Evolutionary conservation across 176 grass and related monocot genomes (phyloP).

Genomic region (Musa troglodytarum): DNA sequence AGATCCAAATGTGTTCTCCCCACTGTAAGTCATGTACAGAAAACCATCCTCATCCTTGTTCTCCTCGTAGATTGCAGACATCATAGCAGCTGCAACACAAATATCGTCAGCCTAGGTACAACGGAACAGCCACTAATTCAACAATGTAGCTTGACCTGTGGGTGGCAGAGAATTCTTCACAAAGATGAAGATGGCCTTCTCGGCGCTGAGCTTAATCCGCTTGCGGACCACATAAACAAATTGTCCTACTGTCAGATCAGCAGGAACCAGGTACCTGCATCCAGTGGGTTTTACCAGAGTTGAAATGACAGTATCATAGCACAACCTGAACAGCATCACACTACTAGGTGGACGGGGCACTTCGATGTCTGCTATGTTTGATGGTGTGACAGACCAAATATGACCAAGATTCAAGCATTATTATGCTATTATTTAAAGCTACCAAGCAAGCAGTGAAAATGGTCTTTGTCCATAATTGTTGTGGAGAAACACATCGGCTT

Average conservation of each 20-base stretch:
- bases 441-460: too few relatives aligned
- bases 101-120: not conserved
- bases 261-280: constrained; percentile 88
- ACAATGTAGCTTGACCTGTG: constrained; percentile 40
- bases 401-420: too few relatives aligned
- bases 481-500: too few relatives aligned
- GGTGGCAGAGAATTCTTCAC: constrained; percentile 89
- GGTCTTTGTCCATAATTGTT: too few relatives aligned
- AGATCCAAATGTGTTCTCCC: constrained; percentile 86
- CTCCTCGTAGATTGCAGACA: constrained; percentile 89
- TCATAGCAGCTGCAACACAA: constrained; percentile 61
- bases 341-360: too few relatives aligned
- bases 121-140: not conserved
- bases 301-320: not conserved
- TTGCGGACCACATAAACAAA: constrained; percentile 96
- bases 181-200: constrained; percentile 98
- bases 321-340: not conserved
- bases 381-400: too few relatives aligned
- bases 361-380: too few relatives aligned
- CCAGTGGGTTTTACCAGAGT: not conserved
- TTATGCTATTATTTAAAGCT: too few relatives aligned
- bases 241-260: constrained; percentile 87
- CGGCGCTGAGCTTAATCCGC: constrained; percentile 87
- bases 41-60: constrained; percentile 96
- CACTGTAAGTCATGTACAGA: constrained; percentile 95